Conservation (phyloP, 2,329 filamentous ascomycete genomes). For the Fusarium sublunatum region DNA sequence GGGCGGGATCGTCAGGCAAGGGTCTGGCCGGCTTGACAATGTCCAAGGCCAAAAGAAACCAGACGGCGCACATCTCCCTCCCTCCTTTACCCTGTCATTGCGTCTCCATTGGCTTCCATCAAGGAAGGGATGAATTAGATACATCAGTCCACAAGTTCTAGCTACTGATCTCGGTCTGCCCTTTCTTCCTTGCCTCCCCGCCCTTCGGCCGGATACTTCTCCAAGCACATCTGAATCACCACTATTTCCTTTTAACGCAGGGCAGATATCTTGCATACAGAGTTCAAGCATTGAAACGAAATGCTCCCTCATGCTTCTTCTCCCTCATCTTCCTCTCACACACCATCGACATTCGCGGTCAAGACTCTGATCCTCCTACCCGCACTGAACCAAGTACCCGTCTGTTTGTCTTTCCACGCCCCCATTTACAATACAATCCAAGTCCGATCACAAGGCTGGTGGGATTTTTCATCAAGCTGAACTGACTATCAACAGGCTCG, state of each 20-base stretch:
- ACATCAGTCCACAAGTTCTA: slow-evolving; percentile 39
- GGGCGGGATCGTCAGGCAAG: slow-evolving; percentile 43
- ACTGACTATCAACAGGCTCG: slow-evolving; percentile 42
- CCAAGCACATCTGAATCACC: slow-evolving; percentile 43
- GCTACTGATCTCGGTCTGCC: slow-evolving; percentile 30
- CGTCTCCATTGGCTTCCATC: slow-evolving; percentile 26
- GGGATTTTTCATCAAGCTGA: slow-evolving; percentile 19
- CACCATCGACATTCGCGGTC: slow-evolving; percentile 40
- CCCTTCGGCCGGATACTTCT: slow-evolving; percentile 30
- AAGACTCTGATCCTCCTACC: slow-evolving; percentile 47
- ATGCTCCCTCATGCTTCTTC: slow-evolving; percentile 47
- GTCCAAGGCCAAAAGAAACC: slow-evolving; percentile 46
- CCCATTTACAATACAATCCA: slow-evolving; percentile 18
- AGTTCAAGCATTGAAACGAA: slow-evolving; percentile 50
- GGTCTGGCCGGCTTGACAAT: slow-evolving; percentile 39
- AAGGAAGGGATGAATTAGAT: slow-evolving; percentile 42
- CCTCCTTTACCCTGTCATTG: slow-evolving; percentile 29
- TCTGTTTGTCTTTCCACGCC: slow-evolving; percentile 38
- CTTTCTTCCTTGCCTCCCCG: slow-evolving; percentile 40
- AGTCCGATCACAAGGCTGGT: slow-evolving; percentile 19
- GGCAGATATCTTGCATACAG: slow-evolving; percentile 50
- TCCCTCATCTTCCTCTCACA: slow-evolving; percentile 42
- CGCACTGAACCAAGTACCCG: slow-evolving; percentile 38
- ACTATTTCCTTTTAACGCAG: slow-evolving; percentile 45
- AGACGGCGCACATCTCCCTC: slow-evolving; percentile 35